Evolutionary conservation across 2,329 filamentous ascomycete genomes (phyloP).

Genomic region (Bertia moriformis): DNA sequence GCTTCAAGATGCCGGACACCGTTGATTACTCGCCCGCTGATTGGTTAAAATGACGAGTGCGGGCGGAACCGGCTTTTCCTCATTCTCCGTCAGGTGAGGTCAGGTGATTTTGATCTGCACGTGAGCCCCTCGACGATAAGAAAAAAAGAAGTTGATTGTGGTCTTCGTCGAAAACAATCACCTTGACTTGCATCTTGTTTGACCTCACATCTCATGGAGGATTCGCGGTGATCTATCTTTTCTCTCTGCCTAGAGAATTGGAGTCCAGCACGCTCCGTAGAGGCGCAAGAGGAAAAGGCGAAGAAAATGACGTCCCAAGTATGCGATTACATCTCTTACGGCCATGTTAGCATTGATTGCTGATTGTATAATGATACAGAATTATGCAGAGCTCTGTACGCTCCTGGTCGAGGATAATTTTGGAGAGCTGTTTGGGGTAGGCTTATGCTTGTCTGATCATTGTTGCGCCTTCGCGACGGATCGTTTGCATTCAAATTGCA

Average conservation of each 20-base stretch:
- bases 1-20: constrained; percentile 1
- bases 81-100: background rate
- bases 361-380: background rate
- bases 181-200: too few species aligned
- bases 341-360: too few species aligned
- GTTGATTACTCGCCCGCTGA: constrained; percentile 1
- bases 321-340: background rate
- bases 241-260: too few species aligned
- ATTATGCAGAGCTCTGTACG: background rate
- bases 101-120: background rate
- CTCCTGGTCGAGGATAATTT: background rate
- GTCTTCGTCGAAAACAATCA: too few species aligned
- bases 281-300: too few species aligned
- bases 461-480: too few species aligned
- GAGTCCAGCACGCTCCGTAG: too few species aligned
- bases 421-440: constrained; percentile 1
- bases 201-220: too few species aligned
- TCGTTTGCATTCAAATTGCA: background rate
- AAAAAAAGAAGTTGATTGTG: too few species aligned
- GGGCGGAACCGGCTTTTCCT: background rate
- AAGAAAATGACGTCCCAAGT: background rate
- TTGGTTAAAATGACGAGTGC: constrained; percentile 1
- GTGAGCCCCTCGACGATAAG: background rate
- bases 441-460: too few species aligned
- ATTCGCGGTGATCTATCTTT: too few species aligned